These are phyloP conservation scores for Aureobasidium zeae DNA, from an alignment of 2,329 filamentous ascomycete species.

Conservation along the genomic window DNA sequence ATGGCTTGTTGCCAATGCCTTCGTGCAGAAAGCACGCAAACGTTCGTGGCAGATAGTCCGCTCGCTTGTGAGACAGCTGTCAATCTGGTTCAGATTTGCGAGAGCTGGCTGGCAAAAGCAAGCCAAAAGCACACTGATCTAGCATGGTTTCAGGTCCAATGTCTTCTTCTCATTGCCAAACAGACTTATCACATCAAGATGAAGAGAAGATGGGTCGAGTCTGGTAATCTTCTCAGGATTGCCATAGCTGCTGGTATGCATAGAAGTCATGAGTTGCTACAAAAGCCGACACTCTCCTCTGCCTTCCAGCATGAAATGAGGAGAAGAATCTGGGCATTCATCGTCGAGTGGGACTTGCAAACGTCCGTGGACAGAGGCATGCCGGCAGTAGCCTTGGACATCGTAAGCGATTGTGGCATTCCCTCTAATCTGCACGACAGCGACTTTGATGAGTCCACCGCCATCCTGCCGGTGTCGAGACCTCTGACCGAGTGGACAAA, in stretches of 20 bases:
- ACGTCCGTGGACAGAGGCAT: slow-evolving; percentile 48
- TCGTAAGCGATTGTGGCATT: slow-evolving; percentile 42
- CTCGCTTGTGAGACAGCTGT: slow-evolving; percentile 32
- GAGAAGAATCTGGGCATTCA: slow-evolving; percentile 48
- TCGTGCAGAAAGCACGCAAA: slow-evolving; percentile 23
- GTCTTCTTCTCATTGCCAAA: slow-evolving; percentile 43
- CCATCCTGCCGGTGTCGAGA: slow-evolving; percentile 20
- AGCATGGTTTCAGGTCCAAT: slow-evolving; percentile 42
- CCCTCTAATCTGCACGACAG: slow-evolving; percentile 45
- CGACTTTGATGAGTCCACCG: slow-evolving; percentile 30
- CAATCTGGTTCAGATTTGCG: slow-evolving; percentile 32
- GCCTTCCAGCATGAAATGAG: slow-evolving; percentile 45
- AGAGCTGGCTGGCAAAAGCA: slow-evolving; percentile 36
- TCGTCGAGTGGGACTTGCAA: slow-evolving; percentile 49
- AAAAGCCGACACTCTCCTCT: slow-evolving; percentile 26
- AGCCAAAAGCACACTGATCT: slow-evolving; percentile 46
- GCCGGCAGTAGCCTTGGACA: slow-evolving; percentile 33
- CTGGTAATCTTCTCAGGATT: slow-evolving; percentile 42
- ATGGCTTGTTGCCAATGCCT: slow-evolving; percentile 31
- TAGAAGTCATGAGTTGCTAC: slow-evolving; percentile 35
- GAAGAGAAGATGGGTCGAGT: slow-evolving; percentile 46
- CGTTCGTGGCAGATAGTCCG: slow-evolving; percentile 37
- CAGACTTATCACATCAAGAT: slow-evolving; percentile 43
- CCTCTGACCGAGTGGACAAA: slow-evolving; percentile 22
- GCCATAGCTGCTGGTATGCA: slow-evolving; percentile 48